Base-by-base conservation (phyloP, 768 basidiomycete genomes). In the Kwoniella bestiolae region DNA sequence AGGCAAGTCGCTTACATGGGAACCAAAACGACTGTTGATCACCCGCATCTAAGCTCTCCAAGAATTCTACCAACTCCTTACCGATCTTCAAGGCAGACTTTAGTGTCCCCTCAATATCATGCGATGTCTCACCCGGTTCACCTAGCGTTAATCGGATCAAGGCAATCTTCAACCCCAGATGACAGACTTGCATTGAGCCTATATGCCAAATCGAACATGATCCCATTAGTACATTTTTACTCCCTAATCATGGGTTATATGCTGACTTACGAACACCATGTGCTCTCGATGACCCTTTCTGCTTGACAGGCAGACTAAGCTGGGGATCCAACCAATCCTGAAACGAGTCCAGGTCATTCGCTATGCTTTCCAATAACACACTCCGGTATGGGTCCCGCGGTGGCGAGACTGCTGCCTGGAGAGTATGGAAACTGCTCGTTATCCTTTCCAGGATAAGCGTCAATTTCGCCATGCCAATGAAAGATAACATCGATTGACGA, bases 361-460 rank as follows among this genome's bases (percentile, higher is more conserved):
- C 35, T 26, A 62, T 62, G 32, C 32, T 41, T 21, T 62, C 60
- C 35, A 62, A 23, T 12, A 53, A 25, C 12, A 49, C 29, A 21
- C 31, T 31, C n/a, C 60, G n/a, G 12, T 41, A 31, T 14, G 46
- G 34, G 11, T 45, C 32, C n/a, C 28, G 32, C 14, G 60, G 50
- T 5, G 60, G 60, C 7, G 34, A 38, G 49, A 51, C 34, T 8
- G 35, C 47, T 26, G 52, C 45, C 23, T 26, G 51, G 16, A 35
- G 3, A 26, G 44, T 52, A 26, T 38, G 29, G n/a, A 32, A 51
- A 16, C 32, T 41, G 9, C 26, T 28, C 2, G 28, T 18, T 5
- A 58, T 65, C 25, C 55, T 51, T 60, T 69, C 64, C 3, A 69
- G 45, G n/a, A 69, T 69, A 25, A 66, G 23, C 5, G 60, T 62